Conservation (phyloP, 78 protist genomes). For the Dictyostelium firmibasis region DNA sequence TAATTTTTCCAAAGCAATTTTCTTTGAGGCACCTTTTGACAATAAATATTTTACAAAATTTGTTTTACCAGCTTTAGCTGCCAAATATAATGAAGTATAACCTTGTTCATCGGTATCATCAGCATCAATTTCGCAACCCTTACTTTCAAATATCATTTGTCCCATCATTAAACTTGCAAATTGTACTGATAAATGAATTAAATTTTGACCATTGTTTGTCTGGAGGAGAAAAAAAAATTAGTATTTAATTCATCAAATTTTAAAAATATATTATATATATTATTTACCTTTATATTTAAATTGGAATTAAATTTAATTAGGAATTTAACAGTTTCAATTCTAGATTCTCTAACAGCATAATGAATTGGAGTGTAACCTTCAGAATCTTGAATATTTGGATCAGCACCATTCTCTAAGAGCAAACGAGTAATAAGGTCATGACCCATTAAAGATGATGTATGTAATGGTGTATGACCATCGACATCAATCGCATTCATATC, state of each 20-base stretch:
- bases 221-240: not conserved
- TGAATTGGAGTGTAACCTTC: slow-evolving; percentile 60
- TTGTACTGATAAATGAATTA: slow-evolving; percentile 48
- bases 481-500: slow-evolving; percentile 30
- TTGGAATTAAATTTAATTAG: slow-evolving; percentile 15
- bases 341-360: slow-evolving; percentile 74
- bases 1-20: slow-evolving; percentile 27
- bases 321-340: slow-evolving; percentile 54
- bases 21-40: slow-evolving; percentile 55
- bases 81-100: slow-evolving; percentile 61
- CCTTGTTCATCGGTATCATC: slow-evolving; percentile 41
- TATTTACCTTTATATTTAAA: not conserved
- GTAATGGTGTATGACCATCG: slow-evolving; percentile 79
- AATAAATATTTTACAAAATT: slow-evolving; percentile 71
- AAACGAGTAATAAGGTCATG: slow-evolving; percentile 28
- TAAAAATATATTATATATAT: too few species aligned
- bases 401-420: slow-evolving; percentile 14
- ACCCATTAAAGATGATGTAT: slow-evolving; percentile 75
- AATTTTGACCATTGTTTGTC: slow-evolving; percentile 32
- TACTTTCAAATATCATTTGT: slow-evolving; percentile 29
- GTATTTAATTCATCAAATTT: too few species aligned
- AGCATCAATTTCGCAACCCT: not conserved
- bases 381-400: slow-evolving; percentile 51
- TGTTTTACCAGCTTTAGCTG: slow-evolving; percentile 50
- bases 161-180: slow-evolving; percentile 63